A percentile compares a stretch with the other conserved stretches of the same genome.
Evolutionary conservation across 2,329 filamentous ascomycete genomes (phyloP).

Genomic region (Geoglossum cookeanum): DNA sequence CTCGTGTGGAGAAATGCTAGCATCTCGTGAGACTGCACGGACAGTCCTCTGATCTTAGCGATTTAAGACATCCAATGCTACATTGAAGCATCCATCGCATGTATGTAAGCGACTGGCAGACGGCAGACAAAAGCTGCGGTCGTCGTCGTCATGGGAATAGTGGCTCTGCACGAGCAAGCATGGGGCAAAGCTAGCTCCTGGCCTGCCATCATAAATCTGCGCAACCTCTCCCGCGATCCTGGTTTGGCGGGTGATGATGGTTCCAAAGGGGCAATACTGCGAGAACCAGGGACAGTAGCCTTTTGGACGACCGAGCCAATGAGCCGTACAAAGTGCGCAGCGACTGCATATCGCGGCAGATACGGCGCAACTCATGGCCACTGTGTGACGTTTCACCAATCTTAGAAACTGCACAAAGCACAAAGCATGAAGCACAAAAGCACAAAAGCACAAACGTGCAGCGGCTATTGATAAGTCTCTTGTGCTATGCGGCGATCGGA

Average conservation of each 20-base stretch:
- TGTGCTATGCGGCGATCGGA: not conserved
- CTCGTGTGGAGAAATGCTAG: not conserved
- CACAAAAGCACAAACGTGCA: not conserved
- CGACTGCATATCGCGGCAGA: not conserved
- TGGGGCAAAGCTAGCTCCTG: not conserved
- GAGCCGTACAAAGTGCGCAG: not conserved
- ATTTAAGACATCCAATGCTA: not conserved
- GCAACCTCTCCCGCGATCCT: not conserved
- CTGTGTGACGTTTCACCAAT: not conserved
- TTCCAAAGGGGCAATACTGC: not conserved
- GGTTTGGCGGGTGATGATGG: not conserved
- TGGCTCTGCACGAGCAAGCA: not conserved
- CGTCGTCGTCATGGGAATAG: not conserved
- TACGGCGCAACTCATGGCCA: not conserved
- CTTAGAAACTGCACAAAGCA: not conserved
- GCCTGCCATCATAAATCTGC: not conserved
- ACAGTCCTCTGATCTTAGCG: not conserved
- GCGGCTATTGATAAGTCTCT: not conserved
- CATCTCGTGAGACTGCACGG: not conserved
- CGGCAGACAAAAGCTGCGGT: not conserved
- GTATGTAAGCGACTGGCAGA: not conserved
- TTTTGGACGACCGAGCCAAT: constrained; percentile 1
- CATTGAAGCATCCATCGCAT: not conserved
- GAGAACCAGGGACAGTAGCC: not conserved
- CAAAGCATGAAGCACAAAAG: too few relatives aligned